Evolutionary conservation across 2,329 filamentous ascomycete genomes (phyloP).

Genomic region (Atkinsonella texensis): DNA sequence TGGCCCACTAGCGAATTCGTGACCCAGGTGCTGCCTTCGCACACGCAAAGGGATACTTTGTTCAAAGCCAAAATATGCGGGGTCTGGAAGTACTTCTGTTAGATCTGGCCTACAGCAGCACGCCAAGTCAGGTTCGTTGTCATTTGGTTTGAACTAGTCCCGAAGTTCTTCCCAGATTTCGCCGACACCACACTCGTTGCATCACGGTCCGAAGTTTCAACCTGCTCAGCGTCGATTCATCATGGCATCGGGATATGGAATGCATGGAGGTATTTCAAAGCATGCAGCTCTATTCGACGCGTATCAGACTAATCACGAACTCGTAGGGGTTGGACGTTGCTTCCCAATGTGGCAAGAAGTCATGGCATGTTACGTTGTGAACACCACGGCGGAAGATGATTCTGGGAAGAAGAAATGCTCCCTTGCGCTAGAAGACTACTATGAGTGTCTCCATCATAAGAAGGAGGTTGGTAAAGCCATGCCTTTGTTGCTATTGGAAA

Average conservation of each 20-base stretch:
- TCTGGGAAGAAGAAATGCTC: slow-evolving; percentile 80
- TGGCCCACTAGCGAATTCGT: too few species aligned
- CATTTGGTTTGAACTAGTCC: background rate
- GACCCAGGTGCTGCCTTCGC: too few species aligned
- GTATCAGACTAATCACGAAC: slow-evolving; percentile 12
- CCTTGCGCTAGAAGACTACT: slow-evolving; percentile 86
- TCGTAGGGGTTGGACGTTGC: slow-evolving; percentile 59
- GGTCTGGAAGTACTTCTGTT: background rate
- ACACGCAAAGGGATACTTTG: too few species aligned
- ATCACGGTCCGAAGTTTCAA: background rate
- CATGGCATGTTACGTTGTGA: slow-evolving; percentile 95
- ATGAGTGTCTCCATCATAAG: slow-evolving; percentile 96
- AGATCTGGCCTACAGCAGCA: background rate
- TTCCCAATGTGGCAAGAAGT: slow-evolving; percentile 99
- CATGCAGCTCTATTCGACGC: background rate
- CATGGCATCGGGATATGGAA: slow-evolving; percentile 76
- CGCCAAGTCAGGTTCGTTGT: background rate
- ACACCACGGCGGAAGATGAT: slow-evolving; percentile 66
- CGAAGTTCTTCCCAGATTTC: background rate
- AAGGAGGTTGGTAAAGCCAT: slow-evolving; percentile 65
- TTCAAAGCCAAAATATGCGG: too few species aligned
- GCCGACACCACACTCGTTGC: background rate
- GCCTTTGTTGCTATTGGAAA: background rate
- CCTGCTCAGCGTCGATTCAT: slow-evolving; percentile 13
- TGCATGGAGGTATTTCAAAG: slow-evolving; percentile 57